These are phyloP conservation scores for Hylodesmum podocarpum DNA, from an alignment of 306 rosid species.

Conservation along the genomic window DNA sequence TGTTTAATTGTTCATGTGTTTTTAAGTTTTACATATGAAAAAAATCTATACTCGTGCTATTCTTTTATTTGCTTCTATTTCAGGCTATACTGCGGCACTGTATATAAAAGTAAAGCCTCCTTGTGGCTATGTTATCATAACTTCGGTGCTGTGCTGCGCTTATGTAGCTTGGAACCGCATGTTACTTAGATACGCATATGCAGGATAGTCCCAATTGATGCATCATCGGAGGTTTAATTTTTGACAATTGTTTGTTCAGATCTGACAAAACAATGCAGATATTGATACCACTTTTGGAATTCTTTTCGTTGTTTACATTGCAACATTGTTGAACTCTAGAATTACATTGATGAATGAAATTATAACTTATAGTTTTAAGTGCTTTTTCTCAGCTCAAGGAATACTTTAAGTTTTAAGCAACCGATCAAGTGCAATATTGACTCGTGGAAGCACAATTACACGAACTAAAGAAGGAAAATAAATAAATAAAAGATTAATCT, in stretches of 20 bases:
- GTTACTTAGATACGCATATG: too few species aligned
- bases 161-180: too few species aligned
- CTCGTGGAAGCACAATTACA: not conserved
- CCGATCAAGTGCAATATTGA: not conserved
- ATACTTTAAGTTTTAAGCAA: not conserved
- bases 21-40: not conserved
- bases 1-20: not conserved
- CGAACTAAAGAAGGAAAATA: not conserved
- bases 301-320: not conserved
- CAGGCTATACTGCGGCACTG: not conserved
- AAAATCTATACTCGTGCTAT: not conserved
- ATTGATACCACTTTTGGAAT: not conserved
- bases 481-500: not conserved
- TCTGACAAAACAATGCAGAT: not conserved
- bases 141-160: not conserved
- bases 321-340: not conserved
- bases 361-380: not conserved
- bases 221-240: not conserved
- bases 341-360: not conserved
- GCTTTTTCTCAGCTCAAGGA: not conserved
- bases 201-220: not conserved
- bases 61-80: not conserved
- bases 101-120: not conserved
- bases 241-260: not conserved
- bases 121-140: not conserved